Evolutionary conservation across 495 filamentous ascomycete species (phyloP).

Genomic region (Tuber borchii): DNA sequence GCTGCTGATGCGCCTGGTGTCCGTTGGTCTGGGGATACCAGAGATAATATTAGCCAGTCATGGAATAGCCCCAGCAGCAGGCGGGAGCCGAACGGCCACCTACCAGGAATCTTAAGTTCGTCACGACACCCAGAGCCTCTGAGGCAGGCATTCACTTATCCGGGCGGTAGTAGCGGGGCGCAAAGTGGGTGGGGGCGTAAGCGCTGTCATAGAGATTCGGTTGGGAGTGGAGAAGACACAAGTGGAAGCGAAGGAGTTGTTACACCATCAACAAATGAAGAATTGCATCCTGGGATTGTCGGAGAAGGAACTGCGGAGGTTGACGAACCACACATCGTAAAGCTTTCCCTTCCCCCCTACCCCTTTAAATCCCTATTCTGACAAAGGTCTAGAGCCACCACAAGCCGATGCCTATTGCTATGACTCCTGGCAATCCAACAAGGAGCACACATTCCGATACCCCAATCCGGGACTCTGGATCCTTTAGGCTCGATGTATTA

Average conservation of each 20-base stretch:
- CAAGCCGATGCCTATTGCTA: background rate
- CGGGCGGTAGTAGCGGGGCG: slow-evolving; percentile 31
- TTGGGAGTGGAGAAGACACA: slow-evolving; percentile 36
- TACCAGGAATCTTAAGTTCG: background rate
- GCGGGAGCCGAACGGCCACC: background rate
- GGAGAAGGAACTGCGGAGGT: slow-evolving; percentile 38
- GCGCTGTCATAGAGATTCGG: slow-evolving; percentile 19
- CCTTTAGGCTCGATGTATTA: background rate
- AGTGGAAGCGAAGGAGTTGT: slow-evolving; percentile 36
- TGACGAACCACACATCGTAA: slow-evolving; percentile 33
- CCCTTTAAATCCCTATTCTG: slow-evolving; percentile 5
- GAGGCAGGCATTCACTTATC: background rate
- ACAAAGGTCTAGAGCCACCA: background rate
- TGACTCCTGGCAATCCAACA: background rate
- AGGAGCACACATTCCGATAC: background rate
- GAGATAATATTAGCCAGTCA: background rate
- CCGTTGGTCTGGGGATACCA: background rate
- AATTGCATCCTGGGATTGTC: slow-evolving; percentile 34
- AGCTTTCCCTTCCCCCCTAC: background rate
- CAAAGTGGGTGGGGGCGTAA: slow-evolving; percentile 17
- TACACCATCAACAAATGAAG: slow-evolving; percentile 36
- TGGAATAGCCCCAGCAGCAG: background rate
- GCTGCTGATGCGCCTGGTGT: background rate
- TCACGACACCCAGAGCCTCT: background rate
- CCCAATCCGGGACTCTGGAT: background rate